Evolutionary conservation across 78 protist species (phyloP), one percentile per base, ranked within the genome.

Genomic region (Dictyostelium capitatum): DNA sequence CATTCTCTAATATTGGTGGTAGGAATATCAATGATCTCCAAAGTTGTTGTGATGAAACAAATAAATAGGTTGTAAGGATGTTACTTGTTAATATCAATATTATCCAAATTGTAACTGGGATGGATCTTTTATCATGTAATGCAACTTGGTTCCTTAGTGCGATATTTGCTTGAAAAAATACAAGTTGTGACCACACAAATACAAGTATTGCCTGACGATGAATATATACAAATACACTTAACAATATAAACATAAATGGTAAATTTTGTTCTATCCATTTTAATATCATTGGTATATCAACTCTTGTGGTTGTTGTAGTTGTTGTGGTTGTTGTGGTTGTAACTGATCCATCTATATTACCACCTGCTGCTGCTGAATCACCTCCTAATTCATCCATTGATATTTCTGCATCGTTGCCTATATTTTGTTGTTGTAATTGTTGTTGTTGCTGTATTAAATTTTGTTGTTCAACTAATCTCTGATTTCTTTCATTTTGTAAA

Each of bases 211-310:
- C 80, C 41, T 65, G 84, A 51, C 83, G 9, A 74, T 85, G 96
- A 32, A 64, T 28, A 67, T 92, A 92, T 23, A 79, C 12, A 46
- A 92, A 92, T 25, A 92, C 89, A 47, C 41, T 9, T 7, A 70
- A 54, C 6, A 92, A 67, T 11, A 92, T 47, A 19, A 50, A n/a
- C 1, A 92, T 20, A 62, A 92, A 92, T 25, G 92, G 89, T 19
- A 87, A 30, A 28, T 62, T 59, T 37, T 78, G 92, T 54, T 92
- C 92, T 19, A 75, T 10, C 93, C 92, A 92, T 69, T 62, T 81
- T 30, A 83, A 57, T 41, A 92, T 6, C 43, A 80, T 54, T 37
- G 82, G 89, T 69, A 92, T 25, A 47, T 80, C 89, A 11, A 91
- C 15, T 50, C 95, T 62, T 3, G 90, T 43, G 30, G 95, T 32